phyloP scores from a whole-genome alignment of 2,329 filamentous ascomycete species.

The Colletotrichum sp. region DNA sequence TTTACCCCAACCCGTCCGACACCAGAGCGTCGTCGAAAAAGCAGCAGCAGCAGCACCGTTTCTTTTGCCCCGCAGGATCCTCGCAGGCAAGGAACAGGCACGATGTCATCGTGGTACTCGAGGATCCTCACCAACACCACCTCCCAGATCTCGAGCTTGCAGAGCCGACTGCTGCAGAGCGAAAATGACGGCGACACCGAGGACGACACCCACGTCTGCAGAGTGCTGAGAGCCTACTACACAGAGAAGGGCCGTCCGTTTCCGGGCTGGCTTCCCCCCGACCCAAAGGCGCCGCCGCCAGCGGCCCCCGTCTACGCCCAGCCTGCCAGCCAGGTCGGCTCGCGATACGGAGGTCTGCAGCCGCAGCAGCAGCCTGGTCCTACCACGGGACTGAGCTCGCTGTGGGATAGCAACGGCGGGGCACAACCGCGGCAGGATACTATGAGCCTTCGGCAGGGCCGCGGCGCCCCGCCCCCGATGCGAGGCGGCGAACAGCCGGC shows the following conservation, averaged over 20 bases:
- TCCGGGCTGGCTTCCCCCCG: slow-evolving; percentile 86
- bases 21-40: neutral
- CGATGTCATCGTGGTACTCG: slow-evolving; percentile 83
- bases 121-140: slow-evolving; percentile 71
- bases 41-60: neutral
- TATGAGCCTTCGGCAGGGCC: slow-evolving; percentile 51
- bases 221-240: slow-evolving; percentile 93
- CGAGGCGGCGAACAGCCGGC: slow-evolving; percentile 26
- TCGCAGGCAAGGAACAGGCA: slow-evolving; percentile 26
- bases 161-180: slow-evolving; percentile 71
- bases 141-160: slow-evolving; percentile 68
- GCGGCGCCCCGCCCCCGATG: slow-evolving; percentile 36
- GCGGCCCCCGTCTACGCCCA: slow-evolving; percentile 59
- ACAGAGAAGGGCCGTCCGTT: slow-evolving; percentile 82
- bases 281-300: slow-evolving; percentile 76
- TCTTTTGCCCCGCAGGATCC: slow-evolving; percentile 19
- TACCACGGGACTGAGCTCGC: slow-evolving; percentile 53
- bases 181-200: slow-evolving; percentile 76
- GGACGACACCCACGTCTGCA: slow-evolving; percentile 94
- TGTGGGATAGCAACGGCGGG: slow-evolving; percentile 57
- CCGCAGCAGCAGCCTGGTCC: slow-evolving; percentile 35
- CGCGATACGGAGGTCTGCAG: slow-evolving; percentile 56
- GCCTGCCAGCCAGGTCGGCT: slow-evolving; percentile 47
- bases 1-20: slow-evolving; percentile 17
- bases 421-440: slow-evolving; percentile 38